These are phyloP conservation scores for Colletotrichum zoysiae DNA, from an alignment of 2,329 filamentous ascomycete species.

Conservation along the genomic window DNA sequence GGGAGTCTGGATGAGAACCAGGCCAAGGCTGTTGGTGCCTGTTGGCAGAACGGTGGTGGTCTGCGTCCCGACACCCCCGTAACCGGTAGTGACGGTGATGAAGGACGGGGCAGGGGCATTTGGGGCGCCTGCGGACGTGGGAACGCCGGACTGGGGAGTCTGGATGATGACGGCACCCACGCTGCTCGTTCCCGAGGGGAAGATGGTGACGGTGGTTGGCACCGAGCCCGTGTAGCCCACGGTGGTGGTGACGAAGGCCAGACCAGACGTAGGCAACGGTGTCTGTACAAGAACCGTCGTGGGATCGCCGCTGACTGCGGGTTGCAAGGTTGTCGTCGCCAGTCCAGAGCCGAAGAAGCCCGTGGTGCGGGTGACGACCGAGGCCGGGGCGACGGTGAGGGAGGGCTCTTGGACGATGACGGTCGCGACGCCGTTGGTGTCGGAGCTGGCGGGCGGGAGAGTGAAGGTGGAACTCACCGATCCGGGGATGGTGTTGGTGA, in stretches of 20 bases:
- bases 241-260: constrained; percentile 23
- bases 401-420: not conserved
- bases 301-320: constrained; percentile 14
- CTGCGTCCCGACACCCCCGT: constrained; percentile 21
- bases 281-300: constrained; percentile 30
- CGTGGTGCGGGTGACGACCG: constrained; percentile 14
- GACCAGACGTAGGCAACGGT: constrained; percentile 5
- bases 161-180: constrained; percentile 35
- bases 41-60: constrained; percentile 25
- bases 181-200: constrained; percentile 26
- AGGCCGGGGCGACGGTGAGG: constrained; percentile 10
- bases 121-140: not conserved
- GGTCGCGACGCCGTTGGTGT: not conserved
- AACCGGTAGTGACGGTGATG: constrained; percentile 30
- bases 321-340: constrained; percentile 22
- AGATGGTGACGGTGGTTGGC: constrained; percentile 16
- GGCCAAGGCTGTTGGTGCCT: constrained; percentile 12
- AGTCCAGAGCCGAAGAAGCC: constrained; percentile 21
- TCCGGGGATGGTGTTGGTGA: not conserved
- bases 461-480: not conserved
- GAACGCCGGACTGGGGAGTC: constrained; percentile 6
- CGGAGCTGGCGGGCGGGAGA: not conserved
- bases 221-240: constrained; percentile 19
- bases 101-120: constrained; percentile 14
- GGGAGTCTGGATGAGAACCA: constrained; percentile 34